Evolutionary conservation across 371 early-diverging fungal genomes (phyloP).

Genomic region (Nematocida sp.): DNA sequence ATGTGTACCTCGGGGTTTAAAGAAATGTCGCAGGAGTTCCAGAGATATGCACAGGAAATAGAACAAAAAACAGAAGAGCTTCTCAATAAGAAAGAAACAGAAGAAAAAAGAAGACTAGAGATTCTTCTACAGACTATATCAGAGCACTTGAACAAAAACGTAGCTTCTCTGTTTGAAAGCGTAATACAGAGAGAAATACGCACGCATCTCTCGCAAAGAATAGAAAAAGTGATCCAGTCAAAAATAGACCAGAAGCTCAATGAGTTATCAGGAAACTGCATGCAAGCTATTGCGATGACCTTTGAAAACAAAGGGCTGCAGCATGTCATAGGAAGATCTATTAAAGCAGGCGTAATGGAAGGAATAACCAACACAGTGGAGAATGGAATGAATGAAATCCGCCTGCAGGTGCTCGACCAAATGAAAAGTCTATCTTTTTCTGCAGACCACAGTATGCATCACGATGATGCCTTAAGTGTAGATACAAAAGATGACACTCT

Average conservation of each 20-base stretch:
- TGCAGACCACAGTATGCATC: constrained; percentile 20
- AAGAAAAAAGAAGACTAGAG: constrained; percentile 36
- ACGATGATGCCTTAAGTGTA: background rate
- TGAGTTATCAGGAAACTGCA: constrained; percentile 22
- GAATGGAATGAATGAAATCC: constrained; percentile 63
- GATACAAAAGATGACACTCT: constrained; percentile 44
- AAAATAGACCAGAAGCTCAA: constrained; percentile 34
- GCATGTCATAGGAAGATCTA: background rate
- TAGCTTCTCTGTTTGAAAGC: constrained; percentile 28
- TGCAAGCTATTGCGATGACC: background rate
- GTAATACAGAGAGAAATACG: constrained; percentile 49
- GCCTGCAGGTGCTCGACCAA: constrained; percentile 61
- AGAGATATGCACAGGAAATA: constrained; percentile 1
- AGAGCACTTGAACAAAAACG: constrained; percentile 53
- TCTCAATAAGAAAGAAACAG: constrained; percentile 52
- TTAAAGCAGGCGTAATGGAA: constrained; percentile 54
- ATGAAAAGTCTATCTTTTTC: constrained; percentile 43
- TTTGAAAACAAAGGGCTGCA: constrained; percentile 19
- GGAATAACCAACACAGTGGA: constrained; percentile 59
- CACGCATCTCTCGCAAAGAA: constrained; percentile 3
- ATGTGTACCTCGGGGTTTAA: background rate
- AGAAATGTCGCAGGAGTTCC: background rate
- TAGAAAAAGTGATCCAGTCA: constrained; percentile 17
- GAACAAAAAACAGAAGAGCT: constrained; percentile 33
- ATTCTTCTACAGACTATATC: constrained; percentile 30